Conservation (phyloP, 768 basidiomycete genomes). For the Amanita pseudoporphyria region DNA sequence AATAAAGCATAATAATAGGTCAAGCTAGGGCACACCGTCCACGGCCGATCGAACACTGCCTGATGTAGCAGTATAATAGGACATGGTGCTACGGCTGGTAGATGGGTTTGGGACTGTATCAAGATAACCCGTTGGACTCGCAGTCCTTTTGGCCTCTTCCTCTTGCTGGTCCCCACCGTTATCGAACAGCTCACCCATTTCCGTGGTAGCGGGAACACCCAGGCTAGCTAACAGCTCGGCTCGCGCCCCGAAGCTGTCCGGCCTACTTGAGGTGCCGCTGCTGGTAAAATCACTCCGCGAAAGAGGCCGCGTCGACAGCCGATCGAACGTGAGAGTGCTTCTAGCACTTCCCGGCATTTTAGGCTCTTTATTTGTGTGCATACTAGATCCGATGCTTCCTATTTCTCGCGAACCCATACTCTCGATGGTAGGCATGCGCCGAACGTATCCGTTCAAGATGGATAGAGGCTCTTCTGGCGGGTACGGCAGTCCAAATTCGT, state of each 20-base stretch:
- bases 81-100: constrained; percentile 8
- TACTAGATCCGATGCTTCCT: constrained; percentile 21
- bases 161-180: neutral
- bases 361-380: neutral
- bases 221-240: constrained; percentile 20
- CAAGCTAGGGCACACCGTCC: neutral
- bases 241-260: constrained; percentile 23
- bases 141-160: neutral
- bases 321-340: constrained; percentile 18
- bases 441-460: constrained; percentile 53
- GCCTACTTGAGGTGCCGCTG: constrained; percentile 27
- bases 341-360: constrained; percentile 8
- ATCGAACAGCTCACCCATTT: constrained; percentile 17
- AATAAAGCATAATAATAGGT: neutral
- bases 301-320: constrained; percentile 30
- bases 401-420: constrained; percentile 61
- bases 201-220: constrained; percentile 24
- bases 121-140: neutral
- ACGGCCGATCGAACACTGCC: neutral
- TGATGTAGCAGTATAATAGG: constrained; percentile 16
- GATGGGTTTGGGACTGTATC: constrained; percentile 13
- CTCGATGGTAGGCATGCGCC: constrained; percentile 78
- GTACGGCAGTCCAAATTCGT: constrained; percentile 39
- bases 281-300: constrained; percentile 18
- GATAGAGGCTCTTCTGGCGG: constrained; percentile 42